These are phyloP conservation scores for Cercospora sp. DNA, from an alignment of 2,329 filamentous ascomycete genomes.

Conservation along the genomic window DNA sequence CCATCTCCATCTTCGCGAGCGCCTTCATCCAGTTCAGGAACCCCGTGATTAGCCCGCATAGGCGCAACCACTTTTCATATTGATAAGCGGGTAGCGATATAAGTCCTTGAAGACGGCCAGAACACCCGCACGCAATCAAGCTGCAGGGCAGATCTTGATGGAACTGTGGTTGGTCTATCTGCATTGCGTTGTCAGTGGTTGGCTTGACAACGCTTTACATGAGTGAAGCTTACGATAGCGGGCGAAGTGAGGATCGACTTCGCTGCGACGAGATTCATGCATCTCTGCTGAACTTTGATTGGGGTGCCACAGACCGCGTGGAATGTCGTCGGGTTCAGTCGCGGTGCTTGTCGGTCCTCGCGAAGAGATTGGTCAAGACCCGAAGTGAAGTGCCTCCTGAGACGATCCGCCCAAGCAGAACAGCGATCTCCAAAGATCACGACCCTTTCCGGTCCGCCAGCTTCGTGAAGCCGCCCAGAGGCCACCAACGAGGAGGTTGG, in stretches of 20 bases:
- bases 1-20: too few species aligned
- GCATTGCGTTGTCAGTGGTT: too few species aligned
- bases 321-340: background rate
- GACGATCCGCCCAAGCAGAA: background rate
- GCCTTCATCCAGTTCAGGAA: too few species aligned
- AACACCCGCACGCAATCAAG: too few species aligned
- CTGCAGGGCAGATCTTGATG: too few species aligned
- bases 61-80: too few species aligned
- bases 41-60: too few species aligned
- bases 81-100: too few species aligned
- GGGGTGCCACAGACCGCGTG: background rate
- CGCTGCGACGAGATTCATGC: background rate
- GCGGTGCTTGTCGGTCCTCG: background rate
- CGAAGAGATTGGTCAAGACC: background rate
- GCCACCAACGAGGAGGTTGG: slow-evolving; percentile 14
- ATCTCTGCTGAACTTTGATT: background rate
- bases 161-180: too few species aligned
- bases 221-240: background rate
- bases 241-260: background rate
- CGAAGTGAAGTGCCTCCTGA: background rate
- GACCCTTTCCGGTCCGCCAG: slow-evolving; percentile 15
- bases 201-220: background rate
- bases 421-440: slow-evolving; percentile 3
- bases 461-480: slow-evolving; percentile 16
- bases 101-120: too few species aligned